Base-by-base conservation (phyloP, 495 filamentous ascomycete genomes). In the Neurospora sublineolata region DNA sequence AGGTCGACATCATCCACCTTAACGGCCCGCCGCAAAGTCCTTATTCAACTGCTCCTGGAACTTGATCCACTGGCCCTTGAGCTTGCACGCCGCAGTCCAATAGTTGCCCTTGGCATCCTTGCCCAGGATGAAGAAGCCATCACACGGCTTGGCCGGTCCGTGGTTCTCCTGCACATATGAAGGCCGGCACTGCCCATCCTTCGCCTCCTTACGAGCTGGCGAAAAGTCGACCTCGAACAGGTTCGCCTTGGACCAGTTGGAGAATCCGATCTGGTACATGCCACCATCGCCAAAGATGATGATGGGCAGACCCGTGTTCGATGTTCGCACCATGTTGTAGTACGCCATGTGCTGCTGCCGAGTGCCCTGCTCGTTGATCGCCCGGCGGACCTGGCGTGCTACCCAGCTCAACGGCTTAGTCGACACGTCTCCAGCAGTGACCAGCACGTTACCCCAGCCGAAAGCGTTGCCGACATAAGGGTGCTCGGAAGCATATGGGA, bases 91-190 rank as follows among this genome's bases (percentile, higher is more conserved):
- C 2, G 76, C 74, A 8, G 82, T 71, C 85, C 83, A 85, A 67
- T 84, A 87, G 73, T 86, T 86, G 2, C 83, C 85, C 37, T 80
- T 79, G 16, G 73, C 76, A 72, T 86, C 85, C 75, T 86, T 84
- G 1, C 85, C 85, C 11, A 86, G 69, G 30, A 86, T 80, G 37
- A 79, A 75, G 74, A 81, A 79, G 52, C 78, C 80, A 67, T 80
- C 73, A 41, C 72, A 71, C 7, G 75, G 73, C 30, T 78, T 78
- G 67, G 78, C 70, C 8, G 77, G 75, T 7, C 73, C 74, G 27
- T 80, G 80, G 68, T 77, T 81, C 23, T 79, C 76, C 72, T 81
- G 80, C 44, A 81, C 76, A 37, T 76, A 80, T 1, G 40, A 71
- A 8, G 75, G 73, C 27, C 46, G 67, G 23, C 73, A 76, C 3